phyloP scores from a whole-genome alignment of 2,329 filamentous ascomycete genomes.

The Dactylonectria macrodidyma region DNA sequence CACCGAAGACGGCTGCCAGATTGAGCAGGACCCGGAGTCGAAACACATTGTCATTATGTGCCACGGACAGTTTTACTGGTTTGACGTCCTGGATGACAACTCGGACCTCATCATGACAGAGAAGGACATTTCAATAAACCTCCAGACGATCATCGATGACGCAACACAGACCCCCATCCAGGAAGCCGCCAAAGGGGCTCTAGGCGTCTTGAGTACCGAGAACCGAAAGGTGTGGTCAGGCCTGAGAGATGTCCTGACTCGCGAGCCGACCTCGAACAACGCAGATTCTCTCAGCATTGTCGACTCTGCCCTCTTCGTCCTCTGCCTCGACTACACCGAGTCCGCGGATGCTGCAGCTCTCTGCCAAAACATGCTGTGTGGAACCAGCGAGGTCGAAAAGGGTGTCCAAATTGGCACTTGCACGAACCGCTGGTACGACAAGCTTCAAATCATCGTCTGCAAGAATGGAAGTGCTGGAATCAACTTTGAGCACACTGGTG shows the following conservation, averaged over 20 bases:
- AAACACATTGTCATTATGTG: constrained; percentile 95
- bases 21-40: constrained; percentile 93
- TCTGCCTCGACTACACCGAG: constrained; percentile 94
- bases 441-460: constrained; percentile 98
- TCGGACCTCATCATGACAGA: constrained; percentile 98
- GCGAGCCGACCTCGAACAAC: constrained; percentile 92
- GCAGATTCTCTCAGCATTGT: constrained; percentile 96
- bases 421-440: constrained; percentile 99
- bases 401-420: constrained; percentile 98
- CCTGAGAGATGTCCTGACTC: constrained; percentile 87
- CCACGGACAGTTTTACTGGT: constrained; percentile 98
- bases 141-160: constrained; percentile 93
- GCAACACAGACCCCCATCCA: constrained; percentile 91
- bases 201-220: constrained; percentile 95
- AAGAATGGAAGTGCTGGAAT: constrained; percentile 98
- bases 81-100: constrained; percentile 95
- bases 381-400: constrained; percentile 90
- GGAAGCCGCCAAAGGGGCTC: constrained; percentile 93
- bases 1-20: constrained; percentile 94
- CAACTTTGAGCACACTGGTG: constrained; percentile 99
- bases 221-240: constrained; percentile 98
- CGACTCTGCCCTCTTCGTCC: constrained; percentile 91
- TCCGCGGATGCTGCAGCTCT: constrained; percentile 84
- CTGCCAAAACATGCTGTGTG: constrained; percentile 99
- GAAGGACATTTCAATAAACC: constrained; percentile 90